Evolutionary conservation across 2,329 filamentous ascomycete species (phyloP).

Genomic region (Ophiostoma quercus): DNA sequence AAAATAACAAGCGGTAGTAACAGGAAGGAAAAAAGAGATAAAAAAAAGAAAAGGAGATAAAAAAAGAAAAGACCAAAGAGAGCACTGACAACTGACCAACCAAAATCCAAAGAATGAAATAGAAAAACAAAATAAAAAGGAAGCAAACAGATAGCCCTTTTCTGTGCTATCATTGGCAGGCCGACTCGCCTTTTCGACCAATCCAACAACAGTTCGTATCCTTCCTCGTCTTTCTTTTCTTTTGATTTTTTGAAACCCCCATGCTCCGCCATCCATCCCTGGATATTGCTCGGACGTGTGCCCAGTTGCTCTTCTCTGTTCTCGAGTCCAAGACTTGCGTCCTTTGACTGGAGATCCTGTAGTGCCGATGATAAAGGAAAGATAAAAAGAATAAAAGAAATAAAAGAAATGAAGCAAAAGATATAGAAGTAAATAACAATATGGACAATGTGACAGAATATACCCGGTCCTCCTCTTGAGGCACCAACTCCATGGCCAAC

Average conservation of each 20-base stretch:
- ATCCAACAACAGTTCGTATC: background rate
- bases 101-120: slow-evolving; percentile 8
- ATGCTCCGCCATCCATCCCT: background rate
- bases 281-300: slow-evolving; percentile 4
- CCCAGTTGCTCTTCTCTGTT: slow-evolving; percentile 5
- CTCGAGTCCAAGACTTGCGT: background rate
- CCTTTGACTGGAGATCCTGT: background rate
- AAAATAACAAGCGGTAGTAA: background rate
- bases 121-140: slow-evolving; percentile 3
- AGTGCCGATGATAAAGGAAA: background rate
- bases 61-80: slow-evolving; percentile 1
- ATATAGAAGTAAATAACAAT: background rate
- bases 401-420: background rate
- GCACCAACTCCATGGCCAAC: slow-evolving; percentile 2
- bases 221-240: background rate
- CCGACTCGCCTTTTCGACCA: background rate
- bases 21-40: background rate
- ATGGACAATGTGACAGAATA: background rate
- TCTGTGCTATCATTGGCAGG: background rate
- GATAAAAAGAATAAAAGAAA: background rate
- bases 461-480: background rate
- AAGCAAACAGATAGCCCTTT: background rate
- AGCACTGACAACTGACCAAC: background rate
- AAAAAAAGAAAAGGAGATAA: background rate
- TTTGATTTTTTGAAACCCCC: background rate